phyloP scores from a whole-genome alignment of 345 rosid species.

The Acer yangbiense region DNA sequence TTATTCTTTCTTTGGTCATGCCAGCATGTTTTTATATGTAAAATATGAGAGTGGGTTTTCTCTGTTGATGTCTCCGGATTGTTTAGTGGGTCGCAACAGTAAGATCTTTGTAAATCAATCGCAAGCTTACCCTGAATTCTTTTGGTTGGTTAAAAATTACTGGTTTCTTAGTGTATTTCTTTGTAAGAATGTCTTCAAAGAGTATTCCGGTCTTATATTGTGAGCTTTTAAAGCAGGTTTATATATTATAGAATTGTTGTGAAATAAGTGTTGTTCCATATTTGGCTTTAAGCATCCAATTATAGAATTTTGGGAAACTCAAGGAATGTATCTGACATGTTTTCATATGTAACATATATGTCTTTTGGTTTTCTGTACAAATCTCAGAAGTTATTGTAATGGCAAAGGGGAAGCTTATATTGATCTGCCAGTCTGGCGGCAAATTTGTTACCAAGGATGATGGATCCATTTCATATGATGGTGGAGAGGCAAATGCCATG shows the following conservation, averaged over 20 bases:
- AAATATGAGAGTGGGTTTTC: neutral
- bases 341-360: neutral
- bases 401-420: slow-evolving; percentile 83
- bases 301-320: neutral
- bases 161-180: too few species aligned
- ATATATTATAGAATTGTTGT: neutral
- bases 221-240: neutral
- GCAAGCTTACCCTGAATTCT: neutral
- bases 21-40: neutral
- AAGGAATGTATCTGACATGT: neutral
- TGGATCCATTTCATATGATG: slow-evolving; percentile 65
- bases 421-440: slow-evolving; percentile 87
- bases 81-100: neutral
- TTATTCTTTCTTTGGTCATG: neutral
- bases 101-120: neutral
- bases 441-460: slow-evolving; percentile 65
- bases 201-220: neutral
- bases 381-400: slow-evolving; percentile 41
- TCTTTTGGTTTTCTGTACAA: slow-evolving; percentile 16
- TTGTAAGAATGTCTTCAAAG: neutral
- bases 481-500: slow-evolving; percentile 86
- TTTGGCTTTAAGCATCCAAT: neutral
- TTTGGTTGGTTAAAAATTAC: neutral
- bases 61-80: neutral
- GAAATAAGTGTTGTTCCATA: neutral